Percentiles rank a stretch among this genome's conserved stretches.
Conservation (phyloP, 495 filamentous ascomycete genomes). For the Rostrohypoxylon terebratum region DNA sequence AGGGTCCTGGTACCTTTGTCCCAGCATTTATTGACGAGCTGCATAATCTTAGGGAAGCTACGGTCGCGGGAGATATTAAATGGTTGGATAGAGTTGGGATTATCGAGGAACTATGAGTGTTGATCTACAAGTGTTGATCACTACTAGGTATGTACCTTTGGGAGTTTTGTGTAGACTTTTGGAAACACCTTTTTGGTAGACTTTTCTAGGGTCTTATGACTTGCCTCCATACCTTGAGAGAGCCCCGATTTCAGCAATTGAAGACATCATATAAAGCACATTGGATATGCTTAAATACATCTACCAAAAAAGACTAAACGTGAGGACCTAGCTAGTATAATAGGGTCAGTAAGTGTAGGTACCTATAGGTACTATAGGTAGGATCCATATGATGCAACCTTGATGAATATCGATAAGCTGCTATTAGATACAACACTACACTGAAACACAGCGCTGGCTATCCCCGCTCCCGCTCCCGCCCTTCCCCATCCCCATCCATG, state of each 20-base stretch:
- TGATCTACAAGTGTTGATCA: no score
- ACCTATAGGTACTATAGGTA: no score
- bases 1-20: slow-evolving; percentile 89
- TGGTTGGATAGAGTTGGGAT: slow-evolving; percentile 72
- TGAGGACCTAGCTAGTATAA: no score
- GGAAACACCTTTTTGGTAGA: background rate
- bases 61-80: slow-evolving; percentile 58
- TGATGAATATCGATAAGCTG: slow-evolving; percentile 8
- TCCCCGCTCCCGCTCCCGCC: slow-evolving; percentile 6
- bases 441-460: background rate
- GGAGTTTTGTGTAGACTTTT: background rate
- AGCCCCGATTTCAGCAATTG: no score
- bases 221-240: no score
- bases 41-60: slow-evolving; percentile 63
- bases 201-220: no score
- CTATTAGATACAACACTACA: no score
- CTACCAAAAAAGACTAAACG: no score
- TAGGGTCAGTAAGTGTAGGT: no score
- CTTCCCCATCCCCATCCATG: slow-evolving; percentile 4
- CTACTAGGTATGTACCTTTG: slow-evolving; percentile 18
- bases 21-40: slow-evolving; percentile 84
- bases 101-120: slow-evolving; percentile 44
- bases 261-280: no score
- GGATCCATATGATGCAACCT: no score
- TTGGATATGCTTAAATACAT: no score